These are phyloP conservation scores for Paracoccidioides brasiliensis DNA, from an alignment of 2,329 filamentous ascomycete species.

Conservation along the genomic window DNA sequence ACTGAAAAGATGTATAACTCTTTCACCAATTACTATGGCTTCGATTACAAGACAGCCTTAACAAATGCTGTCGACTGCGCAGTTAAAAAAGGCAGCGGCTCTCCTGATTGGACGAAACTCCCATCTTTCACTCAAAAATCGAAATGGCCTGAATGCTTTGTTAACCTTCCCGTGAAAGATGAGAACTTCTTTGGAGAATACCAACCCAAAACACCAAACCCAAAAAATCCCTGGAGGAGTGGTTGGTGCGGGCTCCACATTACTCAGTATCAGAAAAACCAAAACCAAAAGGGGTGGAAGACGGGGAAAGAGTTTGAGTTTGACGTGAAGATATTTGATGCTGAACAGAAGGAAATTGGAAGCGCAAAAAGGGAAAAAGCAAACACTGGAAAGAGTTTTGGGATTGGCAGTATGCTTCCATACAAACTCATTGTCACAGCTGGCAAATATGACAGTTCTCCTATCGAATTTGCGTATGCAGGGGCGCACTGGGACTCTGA, in stretches of 20 bases:
- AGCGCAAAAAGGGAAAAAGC: neutral
- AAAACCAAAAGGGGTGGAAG: neutral
- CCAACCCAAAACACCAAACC: neutral
- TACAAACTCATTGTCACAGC: neutral
- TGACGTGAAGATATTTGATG: neutral
- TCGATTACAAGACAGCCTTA: conserved; percentile 1
- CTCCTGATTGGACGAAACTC: neutral
- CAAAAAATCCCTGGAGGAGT: neutral
- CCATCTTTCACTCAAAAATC: neutral
- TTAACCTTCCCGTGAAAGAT: neutral
- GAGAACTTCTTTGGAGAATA: neutral
- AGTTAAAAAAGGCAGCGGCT: neutral
- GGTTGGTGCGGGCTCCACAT: neutral
- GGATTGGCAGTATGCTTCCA: neutral
- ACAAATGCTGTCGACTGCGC: conserved; percentile 3
- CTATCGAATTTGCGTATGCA: neutral
- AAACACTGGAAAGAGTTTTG: neutral
- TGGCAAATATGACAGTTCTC: no score
- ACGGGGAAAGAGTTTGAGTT: neutral
- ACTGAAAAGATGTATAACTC: neutral
- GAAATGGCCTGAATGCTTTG: conserved; percentile 1
- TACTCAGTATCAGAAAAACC: neutral
- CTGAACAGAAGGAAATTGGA: neutral
- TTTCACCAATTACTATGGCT: neutral
- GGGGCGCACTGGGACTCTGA: neutral